Conservation (phyloP, 1,139 yeast genomes). For the Yamadazyma sp. region DNA sequence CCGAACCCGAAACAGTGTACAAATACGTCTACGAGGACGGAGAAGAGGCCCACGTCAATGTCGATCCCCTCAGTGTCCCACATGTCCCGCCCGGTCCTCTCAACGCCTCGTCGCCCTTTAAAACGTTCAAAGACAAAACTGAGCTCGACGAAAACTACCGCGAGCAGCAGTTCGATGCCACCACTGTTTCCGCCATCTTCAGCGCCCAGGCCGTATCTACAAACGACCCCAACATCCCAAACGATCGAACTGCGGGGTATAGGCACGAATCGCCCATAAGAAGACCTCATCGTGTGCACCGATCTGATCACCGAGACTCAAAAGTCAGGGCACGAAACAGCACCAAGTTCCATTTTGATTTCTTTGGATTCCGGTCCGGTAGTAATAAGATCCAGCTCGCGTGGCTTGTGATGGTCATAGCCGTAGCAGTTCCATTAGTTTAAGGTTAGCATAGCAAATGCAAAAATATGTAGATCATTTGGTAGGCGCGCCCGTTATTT, state of each 20-base stretch:
- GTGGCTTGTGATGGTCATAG: conserved; percentile 3
- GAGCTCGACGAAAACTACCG: conserved; percentile 14
- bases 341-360: conserved; percentile 2
- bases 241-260: no score
- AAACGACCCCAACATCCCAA: neutral
- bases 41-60: conserved; percentile 1
- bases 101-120: conserved; percentile 7
- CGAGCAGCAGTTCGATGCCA: conserved; percentile 9
- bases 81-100: neutral
- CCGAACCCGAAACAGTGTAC: conserved; percentile 2
- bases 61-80: no score
- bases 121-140: conserved; percentile 14
- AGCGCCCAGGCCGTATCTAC: neutral
- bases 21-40: conserved; percentile 10
- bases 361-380: conserved; percentile 8
- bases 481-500: neutral
- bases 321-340: neutral
- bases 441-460: neutral
- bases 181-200: neutral
- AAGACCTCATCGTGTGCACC: conserved; percentile 2
- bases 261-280: no score
- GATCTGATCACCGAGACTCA: conserved; percentile 1
- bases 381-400: conserved; percentile 5
- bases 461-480: no score
- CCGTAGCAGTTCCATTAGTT: neutral